Evolutionary conservation across 441 rosid genomes (phyloP), one percentile per base, ranked within the genome.

Genomic region (Capsella rubella): DNA sequence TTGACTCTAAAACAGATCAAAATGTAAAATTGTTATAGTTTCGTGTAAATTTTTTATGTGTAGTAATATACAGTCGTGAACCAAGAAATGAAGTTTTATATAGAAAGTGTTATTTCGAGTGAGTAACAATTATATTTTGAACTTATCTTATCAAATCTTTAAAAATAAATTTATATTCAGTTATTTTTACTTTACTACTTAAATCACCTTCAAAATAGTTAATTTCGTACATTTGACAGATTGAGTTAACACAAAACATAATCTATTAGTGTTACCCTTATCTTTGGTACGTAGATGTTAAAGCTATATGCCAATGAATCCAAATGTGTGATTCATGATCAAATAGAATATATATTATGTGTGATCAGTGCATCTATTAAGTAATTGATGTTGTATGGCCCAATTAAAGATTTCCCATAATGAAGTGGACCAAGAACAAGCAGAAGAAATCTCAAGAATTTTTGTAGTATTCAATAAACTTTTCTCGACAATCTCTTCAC

Each of bases 401-500:
- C 73, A 59, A 61, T 32, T 60, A 60, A 66, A 71, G 77, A 60
- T 72, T 51, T 66, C 55, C 45, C 69, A 77, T 72, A 77, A 77
- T 43, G 77, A 65, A 45, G 80, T 72, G 80, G 80, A 77, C 80
- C 80, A 72, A 59, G 42, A 45, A 43, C 35, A 60, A 72, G 64
- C 59, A 57, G 65, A 72, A 66, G 69, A 72, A 60, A 77, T 66
- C 69, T 61, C 73, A 58, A 58, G 43, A 43, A 6, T 9, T 50
- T 72, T 72, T 72, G 73, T 59, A 72, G 59, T 58, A 72, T 67
- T 72, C 80, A 64, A 21, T 34, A 50, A 71, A 50, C 52, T 78
- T 72, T 66, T 72, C 60, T 67, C 74, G 81, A 72, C 77, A 78
- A 78, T 66, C 58, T 66, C 69, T 77, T 77, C 81, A 72, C 81